These are phyloP conservation scores for Monascus ruber DNA, from an alignment of 2,329 filamentous ascomycete species.

Conservation along the genomic window DNA sequence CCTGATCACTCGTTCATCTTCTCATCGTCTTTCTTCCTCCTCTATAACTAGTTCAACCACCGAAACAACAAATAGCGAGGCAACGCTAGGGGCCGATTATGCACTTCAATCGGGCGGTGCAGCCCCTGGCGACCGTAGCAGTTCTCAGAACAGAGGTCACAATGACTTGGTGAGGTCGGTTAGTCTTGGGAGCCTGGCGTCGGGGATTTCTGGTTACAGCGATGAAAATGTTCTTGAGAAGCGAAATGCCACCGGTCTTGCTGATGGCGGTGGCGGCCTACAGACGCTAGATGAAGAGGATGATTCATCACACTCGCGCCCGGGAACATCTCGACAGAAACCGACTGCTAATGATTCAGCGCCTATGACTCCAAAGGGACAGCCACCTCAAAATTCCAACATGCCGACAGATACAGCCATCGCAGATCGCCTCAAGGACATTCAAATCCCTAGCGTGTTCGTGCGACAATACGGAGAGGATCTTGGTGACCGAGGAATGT, in stretches of 20 bases:
- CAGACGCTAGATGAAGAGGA: conserved; percentile 52
- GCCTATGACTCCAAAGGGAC: conserved; percentile 61
- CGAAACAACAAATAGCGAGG: conserved; percentile 57
- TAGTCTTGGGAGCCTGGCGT: conserved; percentile 83
- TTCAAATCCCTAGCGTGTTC: conserved; percentile 81
- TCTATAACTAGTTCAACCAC: conserved; percentile 44
- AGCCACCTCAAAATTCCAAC: conserved; percentile 39
- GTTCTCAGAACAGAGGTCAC: conserved; percentile 15
- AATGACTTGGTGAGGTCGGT: conserved; percentile 58
- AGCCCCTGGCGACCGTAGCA: conserved; percentile 36
- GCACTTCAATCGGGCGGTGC: conserved; percentile 74
- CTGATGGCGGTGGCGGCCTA: conserved; percentile 38
- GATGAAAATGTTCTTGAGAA: conserved; percentile 36
- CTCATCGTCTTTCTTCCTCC: conserved; percentile 48
- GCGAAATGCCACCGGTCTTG: conserved; percentile 27
- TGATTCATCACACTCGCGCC: conserved; percentile 21
- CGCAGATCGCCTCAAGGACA: conserved; percentile 75
- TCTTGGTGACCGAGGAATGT: conserved; percentile 44
- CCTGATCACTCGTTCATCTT: conserved; percentile 43
- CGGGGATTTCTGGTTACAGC: conserved; percentile 51
- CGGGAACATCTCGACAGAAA: conserved; percentile 28
- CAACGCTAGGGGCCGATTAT: conserved; percentile 65
- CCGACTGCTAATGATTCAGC: conserved; percentile 31
- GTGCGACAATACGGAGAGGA: conserved; percentile 76
- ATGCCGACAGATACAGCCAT: conserved; percentile 80